A percentile compares a stretch with the other conserved stretches of the same genome.
phyloP scores from a whole-genome alignment of 192 early-diverging fungal genomes.

The Mortierella hygrophila region DNA sequence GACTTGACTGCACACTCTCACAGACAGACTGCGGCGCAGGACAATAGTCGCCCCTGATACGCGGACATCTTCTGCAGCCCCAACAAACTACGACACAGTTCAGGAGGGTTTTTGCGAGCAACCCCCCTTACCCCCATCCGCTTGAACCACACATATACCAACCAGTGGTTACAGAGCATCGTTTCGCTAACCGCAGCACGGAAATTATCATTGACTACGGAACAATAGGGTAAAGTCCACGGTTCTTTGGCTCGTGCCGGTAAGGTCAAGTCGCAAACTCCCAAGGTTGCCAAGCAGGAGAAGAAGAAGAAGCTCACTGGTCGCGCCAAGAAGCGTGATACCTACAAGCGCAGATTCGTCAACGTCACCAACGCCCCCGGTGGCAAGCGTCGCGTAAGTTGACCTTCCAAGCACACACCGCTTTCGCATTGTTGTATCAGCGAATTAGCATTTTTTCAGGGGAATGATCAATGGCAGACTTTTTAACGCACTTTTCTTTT shows the following conservation, averaged over 20 bases:
- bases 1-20: not conserved
- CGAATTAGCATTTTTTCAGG: not conserved
- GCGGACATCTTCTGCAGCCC: no score
- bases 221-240: conserved; percentile 97
- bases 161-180: not conserved
- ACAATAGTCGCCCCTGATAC: not conserved
- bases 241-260: conserved; percentile 99
- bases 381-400: conserved; percentile 90
- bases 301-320: conserved; percentile 94
- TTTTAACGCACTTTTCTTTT: not conserved
- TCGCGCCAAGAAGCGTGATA: conserved; percentile 96
- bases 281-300: conserved; percentile 98
- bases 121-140: not conserved
- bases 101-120: not conserved
- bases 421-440: not conserved
- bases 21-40: not conserved
- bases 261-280: conserved; percentile 99
- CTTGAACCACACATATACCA: not conserved
- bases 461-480: not conserved
- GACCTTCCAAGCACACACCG: not conserved
- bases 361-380: conserved; percentile 89
- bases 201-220: not conserved
- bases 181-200: not conserved
- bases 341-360: conserved; percentile 98
- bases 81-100: not conserved